Base-by-base conservation (phyloP, 495 filamentous ascomycete genomes). In the Penicillium lagena region DNA sequence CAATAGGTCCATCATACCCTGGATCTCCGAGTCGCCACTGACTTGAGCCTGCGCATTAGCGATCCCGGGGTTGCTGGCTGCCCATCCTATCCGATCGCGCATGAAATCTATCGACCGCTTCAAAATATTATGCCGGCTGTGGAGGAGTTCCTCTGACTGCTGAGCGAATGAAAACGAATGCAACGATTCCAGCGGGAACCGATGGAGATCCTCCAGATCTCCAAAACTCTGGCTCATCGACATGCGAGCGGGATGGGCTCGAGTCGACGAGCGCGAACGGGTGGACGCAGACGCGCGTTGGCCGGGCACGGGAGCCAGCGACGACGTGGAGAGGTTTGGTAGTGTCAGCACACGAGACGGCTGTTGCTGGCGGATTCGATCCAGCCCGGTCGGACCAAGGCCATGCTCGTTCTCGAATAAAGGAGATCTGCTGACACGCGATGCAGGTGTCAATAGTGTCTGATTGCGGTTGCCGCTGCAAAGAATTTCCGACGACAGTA, bases 151-250 rank as follows among this genome's bases (percentile, higher is more conserved):
- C 57, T 95, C 91, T 6, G 90, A 90, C 63, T 95, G 91, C 46
- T 96, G 88, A 4, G 94, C 89, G 62, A 99, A 99, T 29, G 94
- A 97, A 68, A 99, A 99, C 0, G 94, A 97, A 60, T 99, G 93
- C 45, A 99, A 66, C 1, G 93, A 99, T 63, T 99, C 93, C 54
- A 87, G 86, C 2, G 94, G 91, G 58, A 97, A 99, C 36, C 90
- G 80, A 37, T 81, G 80, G 29, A 99, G 79, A 55, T 97, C 93
- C 75, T 97, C 93, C 54, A 83, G 71, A 48, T 90, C 85, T 37
- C 78, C 79, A 14, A 81, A 56, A 9, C 70, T 70, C 32, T 87
- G 85, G 36, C 83, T 90, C 44, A 76, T 59, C 12, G 84, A 78
- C 28, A 78, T 79, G 15, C 72, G 73, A 9, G 75, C 72, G 15